Evolutionary conservation across 768 basidiomycete genomes (phyloP).

Genomic region (Russula earlei): DNA sequence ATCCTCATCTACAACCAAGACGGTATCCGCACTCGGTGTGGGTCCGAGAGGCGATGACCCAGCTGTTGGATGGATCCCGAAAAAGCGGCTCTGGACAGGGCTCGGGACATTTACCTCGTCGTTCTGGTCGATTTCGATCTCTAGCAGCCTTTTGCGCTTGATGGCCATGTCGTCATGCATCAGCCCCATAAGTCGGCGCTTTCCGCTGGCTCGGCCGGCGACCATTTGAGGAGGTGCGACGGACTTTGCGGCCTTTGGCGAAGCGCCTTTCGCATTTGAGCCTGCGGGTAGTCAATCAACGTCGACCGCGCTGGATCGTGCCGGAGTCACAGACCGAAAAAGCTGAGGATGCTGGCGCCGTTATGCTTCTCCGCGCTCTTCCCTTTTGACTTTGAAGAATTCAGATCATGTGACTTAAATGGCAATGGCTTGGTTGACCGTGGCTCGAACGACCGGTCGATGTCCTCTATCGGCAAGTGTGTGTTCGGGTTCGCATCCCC

Average conservation of each 20-base stretch:
- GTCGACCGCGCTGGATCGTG: neutral
- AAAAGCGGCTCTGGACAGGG: slow-evolving; percentile 19
- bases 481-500: slow-evolving; percentile 69
- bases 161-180: slow-evolving; percentile 54
- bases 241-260: slow-evolving; percentile 12
- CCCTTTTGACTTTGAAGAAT: slow-evolving; percentile 9
- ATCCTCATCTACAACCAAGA: slow-evolving; percentile 31
- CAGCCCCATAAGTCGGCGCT: slow-evolving; percentile 61
- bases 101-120: slow-evolving; percentile 33
- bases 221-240: slow-evolving; percentile 15
- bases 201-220: slow-evolving; percentile 59
- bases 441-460: slow-evolving; percentile 58
- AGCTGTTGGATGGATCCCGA: slow-evolving; percentile 2
- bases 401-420: slow-evolving; percentile 19
- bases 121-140: slow-evolving; percentile 27
- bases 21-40: slow-evolving; percentile 16
- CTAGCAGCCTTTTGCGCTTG: slow-evolving; percentile 39
- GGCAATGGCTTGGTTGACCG: slow-evolving; percentile 38
- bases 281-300: slow-evolving; percentile 1
- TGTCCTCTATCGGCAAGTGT: slow-evolving; percentile 63
- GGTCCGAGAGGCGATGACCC: slow-evolving; percentile 1
- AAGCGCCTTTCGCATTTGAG: slow-evolving; percentile 6
- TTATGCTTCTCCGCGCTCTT: slow-evolving; percentile 28
- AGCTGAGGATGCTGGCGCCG: slow-evolving; percentile 42
- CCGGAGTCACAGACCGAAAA: slow-evolving; percentile 46